Conservation (phyloP, 2,329 filamentous ascomycete genomes). For the Fusarium multiceps region DNA sequence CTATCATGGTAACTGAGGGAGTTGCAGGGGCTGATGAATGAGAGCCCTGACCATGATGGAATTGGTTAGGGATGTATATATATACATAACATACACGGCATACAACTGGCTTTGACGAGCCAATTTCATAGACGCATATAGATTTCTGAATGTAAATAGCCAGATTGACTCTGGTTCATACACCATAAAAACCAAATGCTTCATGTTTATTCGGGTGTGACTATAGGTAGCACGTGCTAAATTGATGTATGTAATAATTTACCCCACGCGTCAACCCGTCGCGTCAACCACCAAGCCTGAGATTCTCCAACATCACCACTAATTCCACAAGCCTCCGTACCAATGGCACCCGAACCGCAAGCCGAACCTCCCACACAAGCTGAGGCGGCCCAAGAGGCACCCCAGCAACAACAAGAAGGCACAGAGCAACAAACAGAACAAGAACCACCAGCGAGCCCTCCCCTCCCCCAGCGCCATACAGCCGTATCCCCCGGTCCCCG, state of each 20-base stretch:
- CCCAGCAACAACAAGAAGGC: slow-evolving; percentile 11
- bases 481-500: slow-evolving; percentile 65
- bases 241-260: not conserved
- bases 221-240: slow-evolving; percentile 29
- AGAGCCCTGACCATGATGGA: slow-evolving; percentile 17
- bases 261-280: slow-evolving; percentile 40
- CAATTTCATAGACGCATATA: slow-evolving; percentile 36
- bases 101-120: slow-evolving; percentile 24
- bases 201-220: not conserved
- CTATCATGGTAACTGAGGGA: slow-evolving; percentile 7
- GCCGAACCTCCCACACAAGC: not conserved
- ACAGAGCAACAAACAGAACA: slow-evolving; percentile 16
- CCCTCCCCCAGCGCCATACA: slow-evolving; percentile 56
- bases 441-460: slow-evolving; percentile 50
- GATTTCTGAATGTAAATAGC: slow-evolving; percentile 6
- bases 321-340: not conserved
- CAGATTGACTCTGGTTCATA: not conserved
- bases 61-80: slow-evolving; percentile 4
- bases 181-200: not conserved
- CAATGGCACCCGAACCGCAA: slow-evolving; percentile 41
- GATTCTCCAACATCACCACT: slow-evolving; percentile 8
- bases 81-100: slow-evolving; percentile 23
- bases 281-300: slow-evolving; percentile 36
- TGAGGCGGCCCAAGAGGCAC: not conserved
- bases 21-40: slow-evolving; percentile 15